A percentile compares a stretch with the other conserved stretches of the same genome.
Evolutionary conservation across 2,329 filamentous ascomycete genomes (phyloP).

Genomic region (Ophiostoma sp.): DNA sequence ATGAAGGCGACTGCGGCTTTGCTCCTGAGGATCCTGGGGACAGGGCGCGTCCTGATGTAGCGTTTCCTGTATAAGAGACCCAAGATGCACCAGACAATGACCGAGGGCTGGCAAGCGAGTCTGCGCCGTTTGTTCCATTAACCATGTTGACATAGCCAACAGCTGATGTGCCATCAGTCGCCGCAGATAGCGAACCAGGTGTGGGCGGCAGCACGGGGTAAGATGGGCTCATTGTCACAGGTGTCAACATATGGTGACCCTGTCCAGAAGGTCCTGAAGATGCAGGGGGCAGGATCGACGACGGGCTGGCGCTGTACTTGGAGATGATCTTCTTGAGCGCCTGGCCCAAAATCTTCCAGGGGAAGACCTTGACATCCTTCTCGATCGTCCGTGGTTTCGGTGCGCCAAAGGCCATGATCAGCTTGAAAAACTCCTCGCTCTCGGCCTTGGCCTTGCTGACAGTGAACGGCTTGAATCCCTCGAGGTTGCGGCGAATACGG

Average conservation of each 20-base stretch:
- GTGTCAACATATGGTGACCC: constrained; percentile 45
- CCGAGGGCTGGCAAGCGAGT: constrained; percentile 54
- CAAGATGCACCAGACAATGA: constrained; percentile 53
- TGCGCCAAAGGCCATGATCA: constrained; percentile 96
- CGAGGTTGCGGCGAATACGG: constrained; percentile 89
- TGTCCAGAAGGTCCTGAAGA: constrained; percentile 29
- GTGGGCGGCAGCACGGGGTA: constrained; percentile 52
- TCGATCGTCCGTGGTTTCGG: constrained; percentile 97
- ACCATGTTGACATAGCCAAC: constrained; percentile 44
- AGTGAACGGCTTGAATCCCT: constrained; percentile 88
- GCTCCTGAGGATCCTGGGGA: constrained; percentile 40
- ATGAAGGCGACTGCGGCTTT: constrained; percentile 41
- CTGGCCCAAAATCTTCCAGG: constrained; percentile 84
- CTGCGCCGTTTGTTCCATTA: constrained; percentile 44
- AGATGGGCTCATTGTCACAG: constrained; percentile 40
- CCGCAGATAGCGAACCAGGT: constrained; percentile 39
- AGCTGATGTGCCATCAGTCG: constrained; percentile 40
- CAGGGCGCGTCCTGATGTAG: constrained; percentile 44
- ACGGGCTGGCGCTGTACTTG: constrained; percentile 73
- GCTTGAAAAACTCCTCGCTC: constrained; percentile 96
- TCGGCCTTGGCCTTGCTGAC: constrained; percentile 91
- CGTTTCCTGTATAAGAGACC: constrained; percentile 35
- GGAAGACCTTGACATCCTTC: constrained; percentile 98
- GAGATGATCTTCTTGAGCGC: constrained; percentile 97
- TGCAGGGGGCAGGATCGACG: constrained; percentile 39